A percentile compares a stretch with the other conserved stretches of the same genome.
These are phyloP conservation scores for Eucalyptus shirleyi DNA, from an alignment of 345 rosid species.

Conservation along the genomic window DNA sequence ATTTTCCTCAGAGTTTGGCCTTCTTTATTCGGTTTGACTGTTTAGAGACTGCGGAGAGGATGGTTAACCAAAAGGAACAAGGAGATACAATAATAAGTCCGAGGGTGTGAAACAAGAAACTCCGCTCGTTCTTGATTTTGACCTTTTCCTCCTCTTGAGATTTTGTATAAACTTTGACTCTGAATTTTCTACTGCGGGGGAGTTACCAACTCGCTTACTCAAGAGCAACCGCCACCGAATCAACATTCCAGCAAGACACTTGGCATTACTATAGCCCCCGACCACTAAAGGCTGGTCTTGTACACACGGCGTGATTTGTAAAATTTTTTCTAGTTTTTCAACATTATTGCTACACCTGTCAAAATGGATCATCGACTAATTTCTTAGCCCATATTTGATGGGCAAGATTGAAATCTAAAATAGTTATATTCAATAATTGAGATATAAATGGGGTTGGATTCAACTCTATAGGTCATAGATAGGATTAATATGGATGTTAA, in stretches of 20 bases:
- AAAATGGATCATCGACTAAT: too few relatives aligned
- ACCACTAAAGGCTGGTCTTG: not conserved
- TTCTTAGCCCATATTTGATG: too few relatives aligned
- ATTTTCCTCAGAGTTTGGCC: not conserved
- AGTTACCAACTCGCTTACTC: not conserved
- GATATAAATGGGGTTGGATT: too few relatives aligned
- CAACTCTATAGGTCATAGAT: too few relatives aligned
- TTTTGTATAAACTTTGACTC: not conserved
- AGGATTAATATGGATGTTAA: too few relatives aligned
- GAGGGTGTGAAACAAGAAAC: not conserved
- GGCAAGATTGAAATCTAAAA: accelerated
- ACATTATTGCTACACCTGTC: too few relatives aligned
- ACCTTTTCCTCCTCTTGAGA: not conserved
- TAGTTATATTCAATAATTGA: too few relatives aligned
- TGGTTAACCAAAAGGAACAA: not conserved
- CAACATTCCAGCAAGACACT: not conserved
- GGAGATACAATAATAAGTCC: not conserved
- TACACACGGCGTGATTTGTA: not conserved
- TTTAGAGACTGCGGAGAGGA: not conserved
- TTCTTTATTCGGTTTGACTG: not conserved
- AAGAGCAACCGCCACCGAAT: not conserved
- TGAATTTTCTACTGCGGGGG: not conserved
- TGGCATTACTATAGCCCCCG: not conserved
- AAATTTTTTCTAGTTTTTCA: too few relatives aligned
- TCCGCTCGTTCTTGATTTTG: not conserved